Percentiles rank a stretch among this genome's conserved stretches.
Conservation (phyloP, 2,329 filamentous ascomycete species). For the Cladophialophora psammophila region DNA sequence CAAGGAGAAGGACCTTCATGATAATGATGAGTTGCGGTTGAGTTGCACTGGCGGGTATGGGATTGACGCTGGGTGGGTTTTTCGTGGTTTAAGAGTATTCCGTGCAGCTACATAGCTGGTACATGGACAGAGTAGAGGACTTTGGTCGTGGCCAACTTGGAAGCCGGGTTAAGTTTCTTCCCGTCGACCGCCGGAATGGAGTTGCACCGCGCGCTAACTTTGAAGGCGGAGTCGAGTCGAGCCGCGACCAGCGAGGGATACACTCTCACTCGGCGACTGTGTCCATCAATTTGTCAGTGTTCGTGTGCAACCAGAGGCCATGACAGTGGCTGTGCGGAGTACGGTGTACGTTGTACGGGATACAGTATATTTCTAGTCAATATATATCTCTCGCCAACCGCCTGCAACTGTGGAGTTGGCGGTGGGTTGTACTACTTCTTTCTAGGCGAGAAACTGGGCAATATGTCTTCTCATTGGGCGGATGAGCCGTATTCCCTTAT, state of each 20-base stretch:
- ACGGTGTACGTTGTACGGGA: no score
- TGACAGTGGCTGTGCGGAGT: no score
- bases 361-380: no score
- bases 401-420: no score
- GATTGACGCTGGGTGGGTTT: neutral
- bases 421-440: no score
- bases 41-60: slow-evolving; percentile 6
- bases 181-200: no score
- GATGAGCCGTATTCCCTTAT: slow-evolving; percentile 6
- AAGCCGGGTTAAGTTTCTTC: neutral
- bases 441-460: neutral
- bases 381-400: no score
- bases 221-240: neutral
- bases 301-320: no score
- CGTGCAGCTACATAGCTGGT: no score
- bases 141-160: neutral
- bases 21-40: slow-evolving; percentile 23
- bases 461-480: slow-evolving; percentile 3
- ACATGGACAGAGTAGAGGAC: no score
- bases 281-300: no score
- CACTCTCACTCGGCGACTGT: no score
- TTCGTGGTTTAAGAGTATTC: neutral
- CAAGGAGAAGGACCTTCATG: slow-evolving; percentile 53
- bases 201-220: neutral
- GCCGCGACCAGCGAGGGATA: neutral